Evolutionary conservation across 2,329 filamentous ascomycete genomes (phyloP), one percentile per base, ranked within the genome.

Genomic region (Aureobasidium mangrovei): DNA sequence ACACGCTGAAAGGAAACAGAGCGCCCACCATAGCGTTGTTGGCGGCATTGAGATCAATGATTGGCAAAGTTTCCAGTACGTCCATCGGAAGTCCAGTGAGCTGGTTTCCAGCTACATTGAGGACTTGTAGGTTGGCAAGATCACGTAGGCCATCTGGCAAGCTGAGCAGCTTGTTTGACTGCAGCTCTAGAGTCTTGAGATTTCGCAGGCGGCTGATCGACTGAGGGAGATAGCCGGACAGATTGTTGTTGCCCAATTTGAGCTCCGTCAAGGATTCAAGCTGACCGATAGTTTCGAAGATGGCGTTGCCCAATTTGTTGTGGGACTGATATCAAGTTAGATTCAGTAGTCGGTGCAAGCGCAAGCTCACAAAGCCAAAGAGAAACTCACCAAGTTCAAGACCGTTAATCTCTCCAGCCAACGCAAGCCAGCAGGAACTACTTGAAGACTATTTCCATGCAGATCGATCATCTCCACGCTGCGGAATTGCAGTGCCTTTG

Each of bases 31-130:
- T 75, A 56, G 83, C 84, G 68, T 97, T 97, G 67, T 87, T 91
- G 35, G 84, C 81, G 7, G 83, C 83, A 46, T 81, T 75, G 2
- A 97, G 71, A 60, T 95, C 88, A 0, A 80, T 81, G 39, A 96
- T 68, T 0, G 88, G 83, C 46, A 94, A 69, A 9, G 76, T 75
- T 9, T 79, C 77, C 31, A 97, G 73, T 3, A 77, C 74, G 5
- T 84, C 80, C 63, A 91, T 86, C 0, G 87, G 85, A 9, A 96
- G 66, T 2, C 77, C 75, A 46, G 80, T 80, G 29, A 98, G 77
- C 52, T 80, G 78, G 62, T 98, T 98, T 60, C 89, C 82, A 55
- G 84, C 82, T 26, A 96, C 67, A 64, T 95, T 91, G 48, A 97
- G 72, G 7, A 86, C 78, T 28, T 86, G 83, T 31, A 98, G 77